A percentile compares a stretch with the other conserved stretches of the same genome.
Conservation (phyloP, 2,329 filamentous ascomycete species). For the Pseudocercospora cruenta region DNA sequence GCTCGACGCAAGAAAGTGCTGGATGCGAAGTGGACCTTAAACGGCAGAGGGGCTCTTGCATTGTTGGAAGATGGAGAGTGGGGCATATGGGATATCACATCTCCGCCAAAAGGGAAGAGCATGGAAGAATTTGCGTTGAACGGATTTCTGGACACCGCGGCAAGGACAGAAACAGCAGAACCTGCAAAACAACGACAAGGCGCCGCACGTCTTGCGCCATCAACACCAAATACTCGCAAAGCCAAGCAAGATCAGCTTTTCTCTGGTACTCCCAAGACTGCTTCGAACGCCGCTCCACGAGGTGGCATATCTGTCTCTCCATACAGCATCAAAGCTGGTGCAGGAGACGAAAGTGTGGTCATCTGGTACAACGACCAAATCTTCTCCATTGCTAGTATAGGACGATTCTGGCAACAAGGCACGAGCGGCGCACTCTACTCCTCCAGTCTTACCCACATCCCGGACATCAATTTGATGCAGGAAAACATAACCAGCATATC, state of each 20-base stretch:
- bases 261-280: constrained; percentile 42
- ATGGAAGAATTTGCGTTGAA: constrained; percentile 35
- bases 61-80: constrained; percentile 56
- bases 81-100: constrained; percentile 54
- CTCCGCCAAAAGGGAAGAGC: constrained; percentile 24
- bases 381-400: constrained; percentile 50
- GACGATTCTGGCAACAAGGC: constrained; percentile 50
- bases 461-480: constrained; percentile 46
- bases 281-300: constrained; percentile 35
- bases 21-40: constrained; percentile 52
- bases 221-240: constrained; percentile 56
- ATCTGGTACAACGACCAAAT: constrained; percentile 52
- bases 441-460: constrained; percentile 46
- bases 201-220: constrained; percentile 48
- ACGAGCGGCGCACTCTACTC: constrained; percentile 41
- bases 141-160: constrained; percentile 36
- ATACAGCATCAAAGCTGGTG: constrained; percentile 36
- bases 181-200: constrained; percentile 38
- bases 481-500: constrained; percentile 49
- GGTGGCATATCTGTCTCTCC: constrained; percentile 50
- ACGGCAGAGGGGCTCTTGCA: constrained; percentile 51
- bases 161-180: constrained; percentile 26
- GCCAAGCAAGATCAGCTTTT: constrained; percentile 51
- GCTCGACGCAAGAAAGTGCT: constrained; percentile 53
- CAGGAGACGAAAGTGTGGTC: constrained; percentile 49